These are phyloP conservation scores for Iberis pinnata DNA, from an alignment of 345 rosid species.

Conservation along the genomic window DNA sequence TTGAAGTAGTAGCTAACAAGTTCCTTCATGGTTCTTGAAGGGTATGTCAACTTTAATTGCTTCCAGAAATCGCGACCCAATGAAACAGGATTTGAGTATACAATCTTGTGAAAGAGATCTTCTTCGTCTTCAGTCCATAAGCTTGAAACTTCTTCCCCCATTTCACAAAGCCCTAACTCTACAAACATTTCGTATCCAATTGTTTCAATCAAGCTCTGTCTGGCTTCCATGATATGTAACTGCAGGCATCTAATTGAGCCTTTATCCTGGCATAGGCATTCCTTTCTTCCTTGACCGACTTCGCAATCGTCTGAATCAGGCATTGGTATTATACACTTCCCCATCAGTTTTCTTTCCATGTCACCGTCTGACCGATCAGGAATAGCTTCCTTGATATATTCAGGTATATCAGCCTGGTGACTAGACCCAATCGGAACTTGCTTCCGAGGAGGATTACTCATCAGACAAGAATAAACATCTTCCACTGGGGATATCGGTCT, in stretches of 20 bases:
- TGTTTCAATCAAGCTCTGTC: constrained; percentile 41
- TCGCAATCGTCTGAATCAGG: constrained; percentile 23
- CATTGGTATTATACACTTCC: constrained; percentile 48
- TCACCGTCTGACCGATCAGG: too few relatives aligned
- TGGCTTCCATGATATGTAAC: constrained; percentile 55
- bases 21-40: constrained; percentile 48
- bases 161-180: constrained; percentile 52
- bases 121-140: constrained; percentile 63
- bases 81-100: constrained; percentile 56
- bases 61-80: constrained; percentile 61
- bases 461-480: too few relatives aligned
- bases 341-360: constrained; percentile 34
- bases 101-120: constrained; percentile 44
- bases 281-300: constrained; percentile 36
- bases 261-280: constrained; percentile 51
- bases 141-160: constrained; percentile 68
- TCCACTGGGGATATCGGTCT: too few relatives aligned
- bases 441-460: too few relatives aligned
- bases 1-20: constrained; percentile 76
- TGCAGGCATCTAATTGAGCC: constrained; percentile 60
- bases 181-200: constrained; percentile 52
- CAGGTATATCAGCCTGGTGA: constrained; percentile 54
- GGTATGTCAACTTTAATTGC: constrained; percentile 45
- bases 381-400: constrained; percentile 24
- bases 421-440: constrained; percentile 45